These are phyloP conservation scores for Mortierella sp. DNA, from an alignment of 371 early-diverging fungal species.

Conservation along the genomic window DNA sequence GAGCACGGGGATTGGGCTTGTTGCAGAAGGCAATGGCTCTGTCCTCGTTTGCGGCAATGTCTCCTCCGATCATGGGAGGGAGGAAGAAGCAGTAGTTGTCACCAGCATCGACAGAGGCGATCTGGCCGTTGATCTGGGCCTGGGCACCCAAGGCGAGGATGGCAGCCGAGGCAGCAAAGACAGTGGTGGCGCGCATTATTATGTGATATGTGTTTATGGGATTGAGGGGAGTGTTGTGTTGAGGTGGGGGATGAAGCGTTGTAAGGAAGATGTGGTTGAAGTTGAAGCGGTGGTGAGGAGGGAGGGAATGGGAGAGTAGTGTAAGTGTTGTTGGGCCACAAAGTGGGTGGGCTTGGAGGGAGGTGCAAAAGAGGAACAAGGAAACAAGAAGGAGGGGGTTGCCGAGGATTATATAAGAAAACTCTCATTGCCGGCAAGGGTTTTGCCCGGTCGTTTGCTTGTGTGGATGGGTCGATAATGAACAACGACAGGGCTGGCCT, in stretches of 20 bases:
- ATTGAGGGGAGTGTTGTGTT: not conserved
- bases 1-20: conserved; percentile 53
- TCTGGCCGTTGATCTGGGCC: conserved; percentile 51
- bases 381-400: conserved; percentile 5
- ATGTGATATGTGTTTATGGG: not conserved
- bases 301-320: not conserved
- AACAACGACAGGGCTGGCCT: not conserved
- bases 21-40: conserved; percentile 70
- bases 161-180: conserved; percentile 43
- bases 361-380: conserved; percentile 29
- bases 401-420: conserved; percentile 11
- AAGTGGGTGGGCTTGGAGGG: conserved; percentile 32
- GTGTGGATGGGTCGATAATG: not conserved
- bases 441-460: not conserved
- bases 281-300: not conserved
- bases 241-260: not conserved
- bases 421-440: not conserved
- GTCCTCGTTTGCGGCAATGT: conserved; percentile 65
- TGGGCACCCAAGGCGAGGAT: conserved; percentile 41
- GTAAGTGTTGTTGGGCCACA: conserved; percentile 8
- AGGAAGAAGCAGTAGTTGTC: conserved; percentile 67
- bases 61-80: conserved; percentile 70
- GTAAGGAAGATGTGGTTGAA: not conserved
- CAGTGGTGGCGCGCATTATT: conserved; percentile 36
- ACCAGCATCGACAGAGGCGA: conserved; percentile 46